These are phyloP conservation scores for Entonaema liquescens DNA, from an alignment of 495 filamentous ascomycete genomes.

Conservation along the genomic window DNA sequence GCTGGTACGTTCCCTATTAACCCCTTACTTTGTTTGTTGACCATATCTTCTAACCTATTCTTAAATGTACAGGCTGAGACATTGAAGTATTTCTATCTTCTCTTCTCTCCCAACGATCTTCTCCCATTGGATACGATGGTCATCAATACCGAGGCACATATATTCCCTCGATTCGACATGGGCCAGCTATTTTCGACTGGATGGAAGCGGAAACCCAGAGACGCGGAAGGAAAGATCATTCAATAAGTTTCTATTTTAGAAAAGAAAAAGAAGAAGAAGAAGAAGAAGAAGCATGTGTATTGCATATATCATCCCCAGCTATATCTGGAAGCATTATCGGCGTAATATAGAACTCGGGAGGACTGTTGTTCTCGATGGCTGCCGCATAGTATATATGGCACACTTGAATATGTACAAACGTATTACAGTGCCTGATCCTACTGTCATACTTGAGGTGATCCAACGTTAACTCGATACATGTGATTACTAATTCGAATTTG, in stretches of 20 bases:
- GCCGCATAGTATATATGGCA: conserved; percentile 25
- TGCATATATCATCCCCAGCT: conserved; percentile 21
- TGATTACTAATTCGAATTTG: neutral
- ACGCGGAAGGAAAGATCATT: conserved; percentile 49
- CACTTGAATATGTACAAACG: conserved; percentile 23
- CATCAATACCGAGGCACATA: conserved; percentile 96
- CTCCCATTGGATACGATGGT: conserved; percentile 86
- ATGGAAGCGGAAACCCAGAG: conserved; percentile 78
- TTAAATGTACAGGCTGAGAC: conserved; percentile 78
- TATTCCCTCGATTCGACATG: conserved; percentile 85
- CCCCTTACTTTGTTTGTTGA: conserved; percentile 7
- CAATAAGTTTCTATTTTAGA: conserved; percentile 9
- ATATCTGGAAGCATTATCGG: conserved; percentile 23
- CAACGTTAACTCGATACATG: neutral
- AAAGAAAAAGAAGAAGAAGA: too few species aligned
- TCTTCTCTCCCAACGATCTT: conserved; percentile 87
- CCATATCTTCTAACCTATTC: conserved; percentile 17
- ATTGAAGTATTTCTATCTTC: conserved; percentile 94
- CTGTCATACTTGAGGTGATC: neutral
- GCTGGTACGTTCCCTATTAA: conserved; percentile 67
- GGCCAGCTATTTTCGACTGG: conserved; percentile 82
- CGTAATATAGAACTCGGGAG: conserved; percentile 14
- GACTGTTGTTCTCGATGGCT: conserved; percentile 5
- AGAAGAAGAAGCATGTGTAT: conserved; percentile 14
- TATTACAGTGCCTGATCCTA: neutral